Conservation (phyloP, 2,329 filamentous ascomycete genomes). For the Pestalotiopsis fici region DNA sequence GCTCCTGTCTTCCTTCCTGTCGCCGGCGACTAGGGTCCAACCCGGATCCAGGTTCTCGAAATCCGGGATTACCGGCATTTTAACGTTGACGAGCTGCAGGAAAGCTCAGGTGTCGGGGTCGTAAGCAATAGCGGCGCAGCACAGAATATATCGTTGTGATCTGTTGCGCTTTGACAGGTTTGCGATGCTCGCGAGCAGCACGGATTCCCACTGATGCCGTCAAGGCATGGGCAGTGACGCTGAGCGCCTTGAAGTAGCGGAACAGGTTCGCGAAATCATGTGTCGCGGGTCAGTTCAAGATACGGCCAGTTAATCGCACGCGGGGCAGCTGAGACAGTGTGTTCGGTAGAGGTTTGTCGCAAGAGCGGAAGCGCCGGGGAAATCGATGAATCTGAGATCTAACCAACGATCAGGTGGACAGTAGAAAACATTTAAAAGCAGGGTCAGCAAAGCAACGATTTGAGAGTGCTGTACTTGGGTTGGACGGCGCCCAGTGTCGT, state of each 20-base stretch:
- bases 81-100: constrained; percentile 6
- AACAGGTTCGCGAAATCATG: constrained; percentile 4
- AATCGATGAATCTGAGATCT: background rate
- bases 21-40: constrained; percentile 17
- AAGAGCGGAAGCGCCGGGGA: background rate
- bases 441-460: background rate
- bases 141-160: background rate
- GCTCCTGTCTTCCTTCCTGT: constrained; percentile 39
- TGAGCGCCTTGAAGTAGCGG: background rate
- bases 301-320: background rate
- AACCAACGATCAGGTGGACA: background rate
- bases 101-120: constrained; percentile 4
- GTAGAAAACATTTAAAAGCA: background rate
- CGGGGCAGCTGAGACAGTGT: background rate
- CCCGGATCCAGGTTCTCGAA: constrained; percentile 14
- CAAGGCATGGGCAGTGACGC: constrained; percentile 5
- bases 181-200: background rate
- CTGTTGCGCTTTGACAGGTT: background rate
- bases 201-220: background rate
- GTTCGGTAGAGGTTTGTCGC: background rate
- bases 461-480: background rate
- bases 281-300: background rate
- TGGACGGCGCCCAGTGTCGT: background rate
- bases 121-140: background rate
- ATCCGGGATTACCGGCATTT: constrained; percentile 13